Conservation (phyloP, 768 basidiomycete species). For the Serendipita sp. region DNA sequence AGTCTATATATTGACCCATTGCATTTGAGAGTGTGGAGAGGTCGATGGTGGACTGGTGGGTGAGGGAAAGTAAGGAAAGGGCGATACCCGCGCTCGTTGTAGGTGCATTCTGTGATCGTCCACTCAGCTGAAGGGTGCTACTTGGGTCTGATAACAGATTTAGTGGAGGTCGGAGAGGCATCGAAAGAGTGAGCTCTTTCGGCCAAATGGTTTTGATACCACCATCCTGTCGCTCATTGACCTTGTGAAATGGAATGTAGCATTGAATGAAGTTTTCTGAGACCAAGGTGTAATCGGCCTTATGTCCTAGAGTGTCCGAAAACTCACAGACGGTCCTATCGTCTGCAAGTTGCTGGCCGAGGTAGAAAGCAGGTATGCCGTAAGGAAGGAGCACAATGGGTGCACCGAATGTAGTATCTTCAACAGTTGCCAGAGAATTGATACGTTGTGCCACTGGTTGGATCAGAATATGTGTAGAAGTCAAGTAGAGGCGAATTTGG, state of each 20-base stretch:
- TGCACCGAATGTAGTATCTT: not conserved
- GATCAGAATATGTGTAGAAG: not conserved
- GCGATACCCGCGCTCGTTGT: not conserved
- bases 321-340: not conserved
- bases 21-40: not conserved
- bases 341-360: not conserved
- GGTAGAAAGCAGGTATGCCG: not conserved
- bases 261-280: not conserved
- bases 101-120: not conserved
- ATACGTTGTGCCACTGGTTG: not conserved
- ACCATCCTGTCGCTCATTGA: not conserved
- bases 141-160: not conserved
- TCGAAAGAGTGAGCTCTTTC: not conserved
- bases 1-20: not conserved
- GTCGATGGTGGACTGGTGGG: not conserved
- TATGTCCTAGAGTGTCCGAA: not conserved
- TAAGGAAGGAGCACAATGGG: not conserved
- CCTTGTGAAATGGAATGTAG: not conserved
- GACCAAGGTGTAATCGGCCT: not conserved
- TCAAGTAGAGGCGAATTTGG: not conserved
- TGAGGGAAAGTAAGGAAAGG: not conserved
- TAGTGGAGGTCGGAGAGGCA: not conserved
- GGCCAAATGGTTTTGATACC: conserved; percentile 3
- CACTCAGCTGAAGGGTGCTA: not conserved
- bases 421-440: not conserved